These are phyloP conservation scores for Favolaschia claudopus DNA, from an alignment of 768 basidiomycete genomes.

Conservation along the genomic window DNA sequence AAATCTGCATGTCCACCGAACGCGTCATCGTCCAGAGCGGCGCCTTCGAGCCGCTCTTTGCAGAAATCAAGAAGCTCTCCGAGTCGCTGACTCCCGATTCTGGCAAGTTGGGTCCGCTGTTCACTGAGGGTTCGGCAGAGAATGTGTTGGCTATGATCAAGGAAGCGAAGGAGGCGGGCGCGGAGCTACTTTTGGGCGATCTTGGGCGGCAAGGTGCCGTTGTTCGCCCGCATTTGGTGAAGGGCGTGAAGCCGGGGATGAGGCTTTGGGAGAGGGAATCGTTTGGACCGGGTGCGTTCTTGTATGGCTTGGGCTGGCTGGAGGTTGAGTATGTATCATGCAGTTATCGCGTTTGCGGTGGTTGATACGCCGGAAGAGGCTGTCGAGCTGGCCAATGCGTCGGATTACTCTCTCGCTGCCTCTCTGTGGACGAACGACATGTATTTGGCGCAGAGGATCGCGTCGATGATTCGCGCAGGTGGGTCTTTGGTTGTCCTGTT, in stretches of 20 bases:
- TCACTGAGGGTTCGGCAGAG: conserved; percentile 52
- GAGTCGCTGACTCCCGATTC: conserved; percentile 40
- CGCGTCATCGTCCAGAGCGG: conserved; percentile 60
- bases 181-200: conserved; percentile 55
- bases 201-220: conserved; percentile 45
- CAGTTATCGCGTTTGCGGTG: conserved; percentile 53
- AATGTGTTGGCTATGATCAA: conserved; percentile 51
- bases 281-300: conserved; percentile 61
- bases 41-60: conserved; percentile 44
- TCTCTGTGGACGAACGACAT: conserved; percentile 61
- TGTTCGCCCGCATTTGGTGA: conserved; percentile 61
- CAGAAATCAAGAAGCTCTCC: conserved; percentile 41
- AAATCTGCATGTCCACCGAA: conserved; percentile 68
- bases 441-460: conserved; percentile 51
- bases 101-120: conserved; percentile 47
- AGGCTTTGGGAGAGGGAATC: conserved; percentile 64
- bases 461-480: conserved; percentile 58
- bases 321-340: neutral
- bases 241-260: conserved; percentile 57
- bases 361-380: conserved; percentile 62
- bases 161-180: conserved; percentile 54
- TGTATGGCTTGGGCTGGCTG: neutral
- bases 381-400: conserved; percentile 60
- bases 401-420: conserved; percentile 59
- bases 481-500: neutral